These are phyloP conservation scores for Setomelanomma holmii DNA, from an alignment of 2,329 filamentous ascomycete genomes.

Conservation along the genomic window DNA sequence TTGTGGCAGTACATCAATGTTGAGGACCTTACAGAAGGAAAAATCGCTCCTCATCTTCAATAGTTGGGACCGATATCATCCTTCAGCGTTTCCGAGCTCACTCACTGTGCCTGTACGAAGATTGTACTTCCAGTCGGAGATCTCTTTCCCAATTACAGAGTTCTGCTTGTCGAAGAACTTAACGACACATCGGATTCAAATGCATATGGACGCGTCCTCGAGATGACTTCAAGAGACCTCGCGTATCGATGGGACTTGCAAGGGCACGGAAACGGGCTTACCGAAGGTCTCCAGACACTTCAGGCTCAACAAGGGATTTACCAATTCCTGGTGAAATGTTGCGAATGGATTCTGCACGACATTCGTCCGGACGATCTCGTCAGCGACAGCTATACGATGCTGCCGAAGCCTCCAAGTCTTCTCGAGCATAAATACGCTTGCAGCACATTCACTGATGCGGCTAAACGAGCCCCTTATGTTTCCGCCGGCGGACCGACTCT, in stretches of 20 bases:
- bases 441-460: not conserved
- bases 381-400: not conserved
- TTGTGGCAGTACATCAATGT: too few relatives aligned
- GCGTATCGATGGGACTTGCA: not conserved
- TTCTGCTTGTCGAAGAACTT: too few relatives aligned
- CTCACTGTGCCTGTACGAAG: too few relatives aligned
- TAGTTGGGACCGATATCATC: too few relatives aligned
- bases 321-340: not conserved
- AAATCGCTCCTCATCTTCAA: too few relatives aligned
- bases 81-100: too few relatives aligned
- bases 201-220: not conserved
- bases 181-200: too few relatives aligned
- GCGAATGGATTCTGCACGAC: not conserved
- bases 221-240: not conserved
- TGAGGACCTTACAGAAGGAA: too few relatives aligned
- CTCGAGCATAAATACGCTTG: not conserved
- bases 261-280: not conserved
- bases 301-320: not conserved
- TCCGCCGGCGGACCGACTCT: slow-evolving; percentile 58
- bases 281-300: not conserved
- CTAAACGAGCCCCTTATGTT: slow-evolving; percentile 52
- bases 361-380: not conserved
- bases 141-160: too few relatives aligned
- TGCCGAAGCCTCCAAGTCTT: not conserved
- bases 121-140: too few relatives aligned